Base-by-base conservation (phyloP, 192 early-diverging fungal species). In the Coemansia sp. region DNA sequence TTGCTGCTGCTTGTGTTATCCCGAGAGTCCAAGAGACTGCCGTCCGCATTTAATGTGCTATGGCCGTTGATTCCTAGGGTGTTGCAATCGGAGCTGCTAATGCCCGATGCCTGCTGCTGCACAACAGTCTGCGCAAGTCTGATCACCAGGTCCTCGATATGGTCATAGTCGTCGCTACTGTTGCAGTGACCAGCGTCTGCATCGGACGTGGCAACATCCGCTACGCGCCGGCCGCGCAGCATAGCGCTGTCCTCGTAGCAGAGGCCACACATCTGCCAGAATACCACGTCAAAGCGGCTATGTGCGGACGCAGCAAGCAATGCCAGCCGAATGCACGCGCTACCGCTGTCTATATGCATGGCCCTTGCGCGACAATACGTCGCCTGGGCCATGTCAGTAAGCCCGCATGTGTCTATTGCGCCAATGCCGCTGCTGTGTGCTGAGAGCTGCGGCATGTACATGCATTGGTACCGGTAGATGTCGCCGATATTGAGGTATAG, bases 391-490 rank as follows among this genome's bases (percentile, higher is more conserved):
- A 80, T 22, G 1, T 45, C 53, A 7, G 63, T 11, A 5, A 74
- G 34, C 14, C 33, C 48, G 0, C 40, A 19, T 3, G 65, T 43
- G 55, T 80, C 66, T 20, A 65, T 46, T 4, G 59, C 48, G 5
- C 65, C 72, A 13, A 54, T 62, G 33, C 29, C 29, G 29, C 40
- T 57, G 57, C 69, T 63, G 48, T 46, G 61, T 0, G 49, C 17
- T 13, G 57, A 34, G 36, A 80, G 40, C 14, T 68, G 69, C 15
- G 77, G 77, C 50, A 80, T 66, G 11, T 75, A 72, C 73, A 75
- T 66, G 22, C 45, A 62, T 50, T 81, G 78, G 60, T 81, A 81
- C 17, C 78, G 69, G 50, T 81, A 75, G 2, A 81, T 41, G 46
- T 81, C 78, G 29, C 78, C 78, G 10, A 75, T 41, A 20, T 72